Conservation (phyloP, 352 stramenopile species). For the Phytophthora quininea region DNA sequence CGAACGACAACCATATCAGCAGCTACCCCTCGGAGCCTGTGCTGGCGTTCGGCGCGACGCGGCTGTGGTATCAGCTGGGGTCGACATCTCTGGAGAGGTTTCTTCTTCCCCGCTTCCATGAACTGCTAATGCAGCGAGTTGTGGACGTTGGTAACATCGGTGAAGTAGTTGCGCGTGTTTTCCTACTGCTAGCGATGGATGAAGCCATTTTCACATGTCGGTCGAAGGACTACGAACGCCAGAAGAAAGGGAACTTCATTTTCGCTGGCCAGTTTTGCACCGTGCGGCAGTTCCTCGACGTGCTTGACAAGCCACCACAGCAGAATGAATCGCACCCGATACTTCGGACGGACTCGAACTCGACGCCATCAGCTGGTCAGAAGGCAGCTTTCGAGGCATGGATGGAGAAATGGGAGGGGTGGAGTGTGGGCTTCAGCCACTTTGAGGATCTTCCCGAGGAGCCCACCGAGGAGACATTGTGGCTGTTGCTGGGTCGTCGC, state of each 20-base stretch:
- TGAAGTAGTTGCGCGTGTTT: slow-evolving; percentile 5
- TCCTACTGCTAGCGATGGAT: slow-evolving; percentile 19
- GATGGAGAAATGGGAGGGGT: slow-evolving; percentile 19
- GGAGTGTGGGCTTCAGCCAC: slow-evolving; percentile 32
- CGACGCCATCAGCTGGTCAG: not conserved
- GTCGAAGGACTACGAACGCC: too few species aligned
- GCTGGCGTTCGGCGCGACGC: slow-evolving; percentile 34
- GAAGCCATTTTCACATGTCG: not conserved
- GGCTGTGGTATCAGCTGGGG: slow-evolving; percentile 26
- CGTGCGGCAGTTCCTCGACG: not conserved
- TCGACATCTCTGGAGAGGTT: not conserved
- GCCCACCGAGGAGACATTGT: slow-evolving; percentile 13
- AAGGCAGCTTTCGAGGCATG: not conserved
- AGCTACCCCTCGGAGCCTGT: slow-evolving; percentile 35
- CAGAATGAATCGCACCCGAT: too few species aligned
- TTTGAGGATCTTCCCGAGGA: slow-evolving; percentile 22
- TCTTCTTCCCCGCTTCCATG: slow-evolving; percentile 10
- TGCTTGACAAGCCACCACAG: not conserved
- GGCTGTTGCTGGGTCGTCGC: slow-evolving; percentile 24
- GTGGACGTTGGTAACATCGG: slow-evolving; percentile 4
- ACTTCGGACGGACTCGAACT: not conserved
- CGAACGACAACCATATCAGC: slow-evolving; percentile 19
- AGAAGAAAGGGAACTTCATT: too few species aligned
- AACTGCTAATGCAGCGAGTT: slow-evolving; percentile 7
- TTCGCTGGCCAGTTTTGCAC: slow-evolving; percentile 16